A percentile compares a stretch with the other conserved stretches of the same genome.
Evolutionary conservation across 768 basidiomycete genomes (phyloP).

Genomic region (Clathrus columnatus): DNA sequence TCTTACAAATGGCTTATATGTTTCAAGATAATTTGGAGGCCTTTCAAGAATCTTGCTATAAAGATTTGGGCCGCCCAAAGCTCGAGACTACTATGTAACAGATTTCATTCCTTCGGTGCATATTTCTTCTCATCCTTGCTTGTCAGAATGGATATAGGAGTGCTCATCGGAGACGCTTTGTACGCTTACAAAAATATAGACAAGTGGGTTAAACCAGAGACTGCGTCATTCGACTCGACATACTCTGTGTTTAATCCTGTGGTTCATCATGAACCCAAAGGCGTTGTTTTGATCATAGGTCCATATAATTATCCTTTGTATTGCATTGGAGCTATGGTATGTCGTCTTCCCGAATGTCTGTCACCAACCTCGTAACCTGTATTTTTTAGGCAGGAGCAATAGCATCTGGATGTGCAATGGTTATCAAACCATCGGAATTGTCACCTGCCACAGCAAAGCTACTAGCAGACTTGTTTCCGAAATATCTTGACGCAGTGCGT

Average conservation of each 20-base stretch:
- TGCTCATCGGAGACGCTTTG: constrained; percentile 19
- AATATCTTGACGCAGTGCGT: constrained; percentile 19
- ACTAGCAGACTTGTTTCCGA: constrained; percentile 17
- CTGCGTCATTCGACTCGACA: constrained; percentile 14
- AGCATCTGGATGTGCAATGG: constrained; percentile 18
- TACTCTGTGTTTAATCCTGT: constrained; percentile 16
- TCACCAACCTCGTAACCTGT: not conserved
- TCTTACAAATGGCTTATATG: constrained; percentile 17
- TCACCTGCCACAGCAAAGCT: constrained; percentile 13
- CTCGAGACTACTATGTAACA: constrained; percentile 16
- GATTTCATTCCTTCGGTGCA: no score
- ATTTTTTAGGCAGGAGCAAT: constrained; percentile 19
- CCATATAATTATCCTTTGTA: constrained; percentile 20
- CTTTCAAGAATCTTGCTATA: constrained; percentile 12
- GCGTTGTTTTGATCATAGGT: constrained; percentile 16
- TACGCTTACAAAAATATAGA: constrained; percentile 19
- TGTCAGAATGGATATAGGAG: constrained; percentile 16
- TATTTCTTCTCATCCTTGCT: no score
- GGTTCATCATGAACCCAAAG: constrained; percentile 21
- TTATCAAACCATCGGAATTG: constrained; percentile 21
- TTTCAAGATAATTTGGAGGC: constrained; percentile 16
- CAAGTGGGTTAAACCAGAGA: constrained; percentile 21
- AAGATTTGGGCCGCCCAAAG: constrained; percentile 15
- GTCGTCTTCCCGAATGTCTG: not conserved
- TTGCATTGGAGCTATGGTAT: not conserved